These are phyloP conservation scores for Euphorbia corollata DNA, from an alignment of 441 rosid genomes.

Conservation along the genomic window DNA sequence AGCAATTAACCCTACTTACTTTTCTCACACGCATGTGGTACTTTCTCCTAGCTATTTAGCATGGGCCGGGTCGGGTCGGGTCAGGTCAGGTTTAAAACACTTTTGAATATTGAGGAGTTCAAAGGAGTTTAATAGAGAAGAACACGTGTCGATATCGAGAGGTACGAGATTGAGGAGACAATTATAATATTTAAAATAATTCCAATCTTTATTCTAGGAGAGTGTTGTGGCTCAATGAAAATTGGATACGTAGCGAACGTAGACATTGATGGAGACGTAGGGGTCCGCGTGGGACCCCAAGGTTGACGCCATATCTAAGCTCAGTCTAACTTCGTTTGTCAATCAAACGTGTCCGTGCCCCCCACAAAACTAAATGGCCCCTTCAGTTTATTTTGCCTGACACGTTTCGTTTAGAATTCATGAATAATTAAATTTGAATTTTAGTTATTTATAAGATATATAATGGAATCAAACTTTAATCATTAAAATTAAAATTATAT, in stretches of 20 bases:
- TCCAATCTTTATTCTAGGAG: conserved; percentile 1
- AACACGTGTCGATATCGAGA: conserved; percentile 22
- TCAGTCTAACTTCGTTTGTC: not conserved
- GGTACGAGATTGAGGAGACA: conserved; percentile 1
- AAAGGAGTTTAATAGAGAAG: not conserved
- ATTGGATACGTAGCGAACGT: conserved; percentile 15
- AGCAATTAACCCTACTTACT: conserved; percentile 22
- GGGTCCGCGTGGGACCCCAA: conserved; percentile 16
- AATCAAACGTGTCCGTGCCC: conserved; percentile 20
- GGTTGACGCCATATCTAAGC: conserved; percentile 19
- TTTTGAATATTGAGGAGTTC: not conserved
- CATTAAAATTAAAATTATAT: too few species aligned
- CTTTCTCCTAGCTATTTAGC: not conserved
- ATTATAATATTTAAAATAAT: not conserved
- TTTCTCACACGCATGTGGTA: conserved; percentile 45
- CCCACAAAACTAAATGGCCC: not conserved
- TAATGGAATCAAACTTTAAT: too few species aligned
- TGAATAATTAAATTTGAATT: too few species aligned
- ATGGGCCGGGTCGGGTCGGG: not conserved
- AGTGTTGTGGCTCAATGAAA: conserved; percentile 26
- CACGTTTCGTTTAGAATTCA: conserved; percentile 18
- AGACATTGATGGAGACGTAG: conserved; percentile 10
- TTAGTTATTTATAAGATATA: too few species aligned
- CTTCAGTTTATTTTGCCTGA: not conserved
- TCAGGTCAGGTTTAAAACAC: not conserved